Base-by-base conservation (phyloP, 495 filamentous ascomycete species). In the Elaphomyces granulatus region DNA sequence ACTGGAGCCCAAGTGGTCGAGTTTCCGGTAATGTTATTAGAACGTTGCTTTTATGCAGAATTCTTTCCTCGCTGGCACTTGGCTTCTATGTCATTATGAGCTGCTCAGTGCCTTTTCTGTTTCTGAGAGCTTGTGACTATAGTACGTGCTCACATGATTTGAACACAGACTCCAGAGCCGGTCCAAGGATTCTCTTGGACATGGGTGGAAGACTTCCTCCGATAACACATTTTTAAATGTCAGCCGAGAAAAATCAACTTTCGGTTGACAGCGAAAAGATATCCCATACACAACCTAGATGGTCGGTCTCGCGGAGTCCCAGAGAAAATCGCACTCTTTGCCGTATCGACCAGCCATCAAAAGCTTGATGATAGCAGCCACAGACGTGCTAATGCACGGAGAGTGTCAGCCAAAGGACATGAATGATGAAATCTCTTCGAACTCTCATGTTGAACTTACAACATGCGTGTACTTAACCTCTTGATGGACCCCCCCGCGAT, bases 401-500 rank as follows among this genome's bases (percentile, higher is more conserved):
- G 16, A 10, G 4, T 15, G 8, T 8, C 20, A 39, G n/a, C n/a
- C n/a, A n/a, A n/a, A n/a, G n/a, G n/a, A n/a, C n/a, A n/a, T n/a
- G 1, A 4, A 8, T 3, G 7, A n/a, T 18, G 19, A 35, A n/a
- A 6, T 4, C 19, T 16, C n/a, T n/a, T n/a, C n/a, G n/a, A n/a
- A n/a, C n/a, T n/a, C n/a, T n/a, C n/a, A n/a, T n/a, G 17, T 12
- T 3, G 10, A 6, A 41, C 57, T 40, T 44, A 67, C 63, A 71
- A 67, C 20, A 63, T 36, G 15, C 68, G n/a, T n/a, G n/a, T n/a
- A n/a, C 63, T 93, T 44, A 90, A 87, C 52, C 64, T 93, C 1
- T 59, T 79, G 36, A 78, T 74, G 38, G 85, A 90, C 45, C 74
- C 75, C 2, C 72, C 81, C 12, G n/a, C 81, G 75, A 40, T 78